Evolutionary conservation across 2,329 filamentous ascomycete species (phyloP), one percentile per base, ranked within the genome.

Genomic region (Aspergillus sclerotialis): DNA sequence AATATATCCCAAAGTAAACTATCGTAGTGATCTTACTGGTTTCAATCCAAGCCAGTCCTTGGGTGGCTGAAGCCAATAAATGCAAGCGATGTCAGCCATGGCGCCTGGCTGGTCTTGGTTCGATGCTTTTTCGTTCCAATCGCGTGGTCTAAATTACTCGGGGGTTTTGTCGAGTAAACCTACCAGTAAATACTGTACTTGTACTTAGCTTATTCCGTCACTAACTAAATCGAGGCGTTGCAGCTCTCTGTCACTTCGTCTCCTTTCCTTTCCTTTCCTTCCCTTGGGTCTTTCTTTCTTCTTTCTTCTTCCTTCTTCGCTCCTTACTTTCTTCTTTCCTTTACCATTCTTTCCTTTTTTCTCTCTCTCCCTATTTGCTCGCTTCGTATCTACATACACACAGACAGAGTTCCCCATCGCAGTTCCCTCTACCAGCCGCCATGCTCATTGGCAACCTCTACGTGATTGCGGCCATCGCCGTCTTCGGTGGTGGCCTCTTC

Each of bases 401-500:
- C n/a, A n/a, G n/a, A n/a, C n/a, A n/a, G n/a, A n/a, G n/a, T n/a
- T n/a, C n/a, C n/a, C n/a, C n/a, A n/a, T 24, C 4, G 8, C 23
- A 3, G 8, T 24, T 24, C 23, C 4, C 23, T n/a, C n/a, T 24
- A n/a, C n/a, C 23, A 24, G 23, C 23, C n/a, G 23, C 23, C n/a
- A 16, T 9, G 19, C 16, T 25, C 28, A 68, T 75, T 34, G 69
- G 72, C 15, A 78, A 78, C 43, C 69, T 77, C 46, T 78, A 79
- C 50, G 56, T 70, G 44, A 76, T 78, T 48, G 65, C 73, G 40
- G 70, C 70, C 51, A 72, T 76, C 58, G 66, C 74, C 54, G 69
- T 75, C 42, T 68, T 70, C 65, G 81, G 81, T 46, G 82, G 82
- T 55, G 76, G 74, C 15, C 67, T 87, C 16, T 87, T 88, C 51